Base-by-base conservation (phyloP, 306 rosid species). In the Acacia confusa region DNA sequence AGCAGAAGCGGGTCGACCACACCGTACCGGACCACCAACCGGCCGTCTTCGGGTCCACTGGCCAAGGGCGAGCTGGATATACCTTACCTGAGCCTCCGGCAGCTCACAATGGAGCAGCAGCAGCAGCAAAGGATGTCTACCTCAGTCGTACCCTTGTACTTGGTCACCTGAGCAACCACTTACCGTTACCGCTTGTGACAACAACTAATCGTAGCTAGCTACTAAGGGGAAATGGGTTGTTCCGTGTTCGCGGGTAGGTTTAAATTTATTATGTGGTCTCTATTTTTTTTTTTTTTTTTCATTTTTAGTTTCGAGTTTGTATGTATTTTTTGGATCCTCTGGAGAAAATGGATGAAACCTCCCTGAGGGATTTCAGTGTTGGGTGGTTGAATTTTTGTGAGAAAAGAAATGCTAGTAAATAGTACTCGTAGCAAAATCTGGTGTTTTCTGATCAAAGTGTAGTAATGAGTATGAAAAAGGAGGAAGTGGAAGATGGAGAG, bases 51-150 rank as follows among this genome's bases (percentile, higher is more conserved):
- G 16, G 93, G 98, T 0, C 96, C 96, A 0, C 89, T 95, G 48
- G 92, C 95, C 43, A 88, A 75, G 74, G 89, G 76, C 38, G 92
- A 88, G 24, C 45, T 89, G 55, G 89, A 88, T 11, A 78, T 90
- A 1, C 99, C 98, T 0, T 95, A 95, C 71, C 69, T 93, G 81
- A 95, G 97, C 64, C 97, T 95, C 0, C 85, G 99, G 50, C 96
- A 95, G 53, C 99, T 95, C 10, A 92, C 81, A 5, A 85, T 90
- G 96, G 97, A 95, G 77, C 97, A 91, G 30, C 84, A 76, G 30
- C 84, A 76, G 60, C 88, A 87, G 24, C 97, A 85, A 65, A 90
- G 93, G 86, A 66, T 82, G 80, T 92, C 97, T 63, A 80, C 97
- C 76, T 92, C 97, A 0, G 88, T 94, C 75, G 79, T 88, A 96